These are phyloP conservation scores for Colletotrichum falcatum DNA, from an alignment of 2,329 filamentous ascomycete species.

Conservation along the genomic window DNA sequence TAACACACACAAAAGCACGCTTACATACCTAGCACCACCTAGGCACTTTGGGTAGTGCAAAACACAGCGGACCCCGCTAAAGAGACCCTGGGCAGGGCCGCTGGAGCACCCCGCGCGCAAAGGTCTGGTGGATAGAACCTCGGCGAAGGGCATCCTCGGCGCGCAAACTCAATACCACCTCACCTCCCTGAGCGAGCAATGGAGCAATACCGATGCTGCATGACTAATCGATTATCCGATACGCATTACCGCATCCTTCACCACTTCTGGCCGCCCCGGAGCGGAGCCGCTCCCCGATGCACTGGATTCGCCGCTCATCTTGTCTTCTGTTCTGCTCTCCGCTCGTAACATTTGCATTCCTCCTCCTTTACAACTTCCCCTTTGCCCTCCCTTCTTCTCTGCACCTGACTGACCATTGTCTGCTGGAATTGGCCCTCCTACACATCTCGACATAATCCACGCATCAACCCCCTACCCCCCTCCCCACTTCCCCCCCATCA, in stretches of 20 bases:
- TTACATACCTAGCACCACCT: no score
- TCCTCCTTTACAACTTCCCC: no score
- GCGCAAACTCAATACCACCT: not conserved
- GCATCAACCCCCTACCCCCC: constrained; percentile 5
- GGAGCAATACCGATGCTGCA: not conserved
- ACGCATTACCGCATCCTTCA: constrained; percentile 5
- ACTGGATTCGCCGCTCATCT: constrained; percentile 9
- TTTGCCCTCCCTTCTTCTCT: not conserved
- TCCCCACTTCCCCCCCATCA: constrained; percentile 6
- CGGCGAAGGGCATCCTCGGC: constrained; percentile 23
- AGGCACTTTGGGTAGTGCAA: no score
- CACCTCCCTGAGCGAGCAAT: no score
- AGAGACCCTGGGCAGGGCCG: constrained; percentile 38
- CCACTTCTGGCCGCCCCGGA: constrained; percentile 32
- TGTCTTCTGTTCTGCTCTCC: not conserved
- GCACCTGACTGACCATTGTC: not conserved
- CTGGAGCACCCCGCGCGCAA: no score
- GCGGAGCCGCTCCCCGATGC: constrained; percentile 36
- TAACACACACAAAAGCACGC: not conserved
- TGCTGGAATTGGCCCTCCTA: constrained; percentile 8
- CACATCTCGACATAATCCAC: constrained; percentile 1
- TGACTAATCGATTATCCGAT: constrained; percentile 34
- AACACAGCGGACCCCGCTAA: constrained; percentile 30
- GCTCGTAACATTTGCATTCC: not conserved
- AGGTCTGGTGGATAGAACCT: no score